Percentiles rank a stretch among this genome's conserved stretches.
Evolutionary conservation across 352 stramenopile species (phyloP).

Genomic region (Aphanomyces invadans): DNA sequence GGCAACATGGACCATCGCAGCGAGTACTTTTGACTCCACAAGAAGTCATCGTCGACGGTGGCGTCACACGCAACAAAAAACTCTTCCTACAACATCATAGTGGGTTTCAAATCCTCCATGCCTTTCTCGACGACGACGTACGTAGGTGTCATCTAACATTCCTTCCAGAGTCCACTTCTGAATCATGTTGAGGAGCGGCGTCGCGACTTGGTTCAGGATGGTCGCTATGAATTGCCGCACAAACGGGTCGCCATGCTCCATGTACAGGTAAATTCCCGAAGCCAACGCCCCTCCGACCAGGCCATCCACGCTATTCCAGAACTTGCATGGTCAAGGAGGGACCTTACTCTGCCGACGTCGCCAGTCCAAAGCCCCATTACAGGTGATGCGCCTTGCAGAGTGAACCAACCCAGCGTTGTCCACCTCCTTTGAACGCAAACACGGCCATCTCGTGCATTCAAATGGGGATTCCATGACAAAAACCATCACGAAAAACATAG

Average conservation of each 20-base stretch:
- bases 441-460: too few species aligned
- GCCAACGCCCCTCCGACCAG: conserved; percentile 81
- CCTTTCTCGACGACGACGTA: conserved; percentile 32
- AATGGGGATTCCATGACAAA: too few species aligned
- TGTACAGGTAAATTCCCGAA: conserved; percentile 85
- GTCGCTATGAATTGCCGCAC: conserved; percentile 63
- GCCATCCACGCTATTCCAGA: conserved; percentile 70
- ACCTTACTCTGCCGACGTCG: too few species aligned
- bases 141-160: conserved; percentile 74
- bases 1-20: conserved; percentile 80
- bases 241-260: conserved; percentile 84
- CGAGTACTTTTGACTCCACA: conserved; percentile 83
- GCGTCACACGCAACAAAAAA: conserved; percentile 79
- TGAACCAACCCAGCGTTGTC: too few species aligned
- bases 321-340: too few species aligned
- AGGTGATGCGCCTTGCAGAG: too few species aligned
- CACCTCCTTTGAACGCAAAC: too few species aligned
- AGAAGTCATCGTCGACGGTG: conserved; percentile 68
- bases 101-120: too few species aligned
- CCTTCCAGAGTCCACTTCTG: conserved; percentile 84
- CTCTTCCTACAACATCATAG: conserved; percentile 41
- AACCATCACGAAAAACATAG: too few species aligned
- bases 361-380: too few species aligned
- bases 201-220: conserved; percentile 69
- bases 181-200: conserved; percentile 83